Conservation (phyloP, 1,284 basidiomycete genomes). For the Chalciporus sp. region DNA sequence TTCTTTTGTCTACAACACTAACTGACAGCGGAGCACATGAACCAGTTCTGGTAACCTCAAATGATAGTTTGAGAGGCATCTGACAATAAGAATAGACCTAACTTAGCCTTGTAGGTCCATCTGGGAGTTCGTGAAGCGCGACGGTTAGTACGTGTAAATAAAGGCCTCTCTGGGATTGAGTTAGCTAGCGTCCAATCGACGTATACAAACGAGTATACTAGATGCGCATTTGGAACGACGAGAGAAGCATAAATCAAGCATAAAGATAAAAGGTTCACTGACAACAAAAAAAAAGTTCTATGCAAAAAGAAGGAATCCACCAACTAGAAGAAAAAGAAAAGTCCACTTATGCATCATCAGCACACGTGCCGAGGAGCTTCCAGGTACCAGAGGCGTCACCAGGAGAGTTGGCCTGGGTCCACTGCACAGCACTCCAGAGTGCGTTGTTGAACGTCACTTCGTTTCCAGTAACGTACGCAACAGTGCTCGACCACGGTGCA, state of each 20-base stretch:
- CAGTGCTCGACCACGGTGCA: slow-evolving; percentile 12
- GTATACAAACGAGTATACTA: too few species aligned
- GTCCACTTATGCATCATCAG: neutral
- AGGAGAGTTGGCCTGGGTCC: slow-evolving; percentile 23
- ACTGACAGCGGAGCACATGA: neutral
- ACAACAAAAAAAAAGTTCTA: too few species aligned
- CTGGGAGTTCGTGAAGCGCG: neutral
- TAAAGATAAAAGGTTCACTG: too few species aligned
- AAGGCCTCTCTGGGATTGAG: too few species aligned
- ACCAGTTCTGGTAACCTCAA: slow-evolving; percentile 3
- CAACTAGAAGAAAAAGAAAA: neutral
- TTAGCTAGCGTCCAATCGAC: too few species aligned
- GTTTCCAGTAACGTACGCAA: slow-evolving; percentile 20
- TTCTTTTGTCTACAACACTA: neutral
- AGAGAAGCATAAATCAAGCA: too few species aligned
- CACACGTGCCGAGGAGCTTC: slow-evolving; percentile 27
- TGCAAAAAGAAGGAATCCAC: too few species aligned
- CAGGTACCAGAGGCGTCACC: slow-evolving; percentile 31
- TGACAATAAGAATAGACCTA: neutral
- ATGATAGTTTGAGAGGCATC: neutral
- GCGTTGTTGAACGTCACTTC: slow-evolving; percentile 15
- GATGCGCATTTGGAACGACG: too few species aligned
- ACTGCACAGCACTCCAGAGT: slow-evolving; percentile 30
- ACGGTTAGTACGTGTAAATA: too few species aligned
- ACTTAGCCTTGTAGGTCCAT: neutral